Evolutionary conservation across 148 eudicot genomes (phyloP).

Genomic region (Persicaria tinctoria): DNA sequence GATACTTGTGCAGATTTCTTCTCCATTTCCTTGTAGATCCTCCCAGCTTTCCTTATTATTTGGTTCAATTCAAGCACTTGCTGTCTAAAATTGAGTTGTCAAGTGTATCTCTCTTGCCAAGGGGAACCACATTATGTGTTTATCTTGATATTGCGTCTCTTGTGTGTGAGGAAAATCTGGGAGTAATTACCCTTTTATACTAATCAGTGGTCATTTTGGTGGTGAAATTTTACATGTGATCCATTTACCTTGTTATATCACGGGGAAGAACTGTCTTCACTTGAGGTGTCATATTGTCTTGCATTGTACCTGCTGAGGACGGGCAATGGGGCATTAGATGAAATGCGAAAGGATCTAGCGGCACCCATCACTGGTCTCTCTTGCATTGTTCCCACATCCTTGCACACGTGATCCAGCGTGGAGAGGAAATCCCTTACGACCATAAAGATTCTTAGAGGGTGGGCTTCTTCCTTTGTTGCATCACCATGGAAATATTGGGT

Average conservation of each 20-base stretch:
- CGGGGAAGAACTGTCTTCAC: conserved; percentile 9
- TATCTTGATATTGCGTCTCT: too few relatives aligned
- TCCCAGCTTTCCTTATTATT: neutral
- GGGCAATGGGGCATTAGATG: conserved; percentile 7
- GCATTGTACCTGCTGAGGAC: conserved; percentile 4
- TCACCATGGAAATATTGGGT: conserved; percentile 49
- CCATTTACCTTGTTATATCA: neutral
- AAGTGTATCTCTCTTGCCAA: neutral
- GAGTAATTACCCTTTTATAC: neutral
- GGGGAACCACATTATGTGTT: neutral
- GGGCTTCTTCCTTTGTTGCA: conserved; percentile 54
- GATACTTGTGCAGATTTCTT: neutral
- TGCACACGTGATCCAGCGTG: conserved; percentile 55
- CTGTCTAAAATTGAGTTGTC: neutral
- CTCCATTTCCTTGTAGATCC: neutral
- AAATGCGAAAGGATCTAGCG: conserved; percentile 5
- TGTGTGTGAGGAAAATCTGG: neutral
- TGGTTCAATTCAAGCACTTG: neutral
- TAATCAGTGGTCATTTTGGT: neutral
- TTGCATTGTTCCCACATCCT: conserved; percentile 32
- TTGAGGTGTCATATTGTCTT: conserved; percentile 3
- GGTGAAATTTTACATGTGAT: too few relatives aligned
- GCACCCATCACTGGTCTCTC: conserved; percentile 7
- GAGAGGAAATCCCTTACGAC: conserved; percentile 56
- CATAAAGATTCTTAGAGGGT: conserved; percentile 52